Evolutionary conservation across 2,329 filamentous ascomycete species (phyloP).

Genomic region (Alternaria brassicae): DNA sequence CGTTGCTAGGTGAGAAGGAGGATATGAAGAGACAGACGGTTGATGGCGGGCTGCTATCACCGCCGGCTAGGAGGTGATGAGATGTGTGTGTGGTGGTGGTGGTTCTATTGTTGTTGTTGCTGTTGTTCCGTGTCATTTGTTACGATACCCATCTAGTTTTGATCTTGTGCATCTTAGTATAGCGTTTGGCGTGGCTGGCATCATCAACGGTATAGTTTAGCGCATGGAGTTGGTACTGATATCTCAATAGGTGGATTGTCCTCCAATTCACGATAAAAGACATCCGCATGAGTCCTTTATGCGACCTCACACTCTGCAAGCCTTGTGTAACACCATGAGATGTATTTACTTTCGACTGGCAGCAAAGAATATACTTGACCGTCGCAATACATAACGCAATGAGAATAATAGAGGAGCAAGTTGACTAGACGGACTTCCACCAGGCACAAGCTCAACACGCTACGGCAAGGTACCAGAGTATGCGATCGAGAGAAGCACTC

Average conservation of each 20-base stretch:
- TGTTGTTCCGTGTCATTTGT: slow-evolving; percentile 4
- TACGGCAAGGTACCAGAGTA: too few relatives aligned
- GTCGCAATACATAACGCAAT: neutral
- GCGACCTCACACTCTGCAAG: neutral
- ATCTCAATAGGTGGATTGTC: neutral
- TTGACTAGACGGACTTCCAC: neutral
- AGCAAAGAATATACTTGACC: neutral
- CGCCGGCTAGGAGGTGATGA: slow-evolving; percentile 6
- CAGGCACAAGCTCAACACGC: neutral
- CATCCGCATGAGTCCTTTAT: neutral
- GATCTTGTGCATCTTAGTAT: slow-evolving; percentile 6
- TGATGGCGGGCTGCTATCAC: neutral
- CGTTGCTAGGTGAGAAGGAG: slow-evolving; percentile 57
- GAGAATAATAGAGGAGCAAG: neutral
- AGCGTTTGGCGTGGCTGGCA: slow-evolving; percentile 4
- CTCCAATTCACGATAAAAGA: neutral
- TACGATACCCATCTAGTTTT: slow-evolving; percentile 15
- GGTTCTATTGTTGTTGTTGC: neutral
- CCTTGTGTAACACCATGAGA: too few relatives aligned
- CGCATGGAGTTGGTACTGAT: neutral
- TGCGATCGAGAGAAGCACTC: neutral
- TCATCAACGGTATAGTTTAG: neutral
- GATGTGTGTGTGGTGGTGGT: neutral
- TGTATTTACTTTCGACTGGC: neutral
- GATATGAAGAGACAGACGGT: neutral